These are phyloP conservation scores for Basidiobolus heterosporus DNA, from an alignment of 371 early-diverging fungal species.

Conservation along the genomic window DNA sequence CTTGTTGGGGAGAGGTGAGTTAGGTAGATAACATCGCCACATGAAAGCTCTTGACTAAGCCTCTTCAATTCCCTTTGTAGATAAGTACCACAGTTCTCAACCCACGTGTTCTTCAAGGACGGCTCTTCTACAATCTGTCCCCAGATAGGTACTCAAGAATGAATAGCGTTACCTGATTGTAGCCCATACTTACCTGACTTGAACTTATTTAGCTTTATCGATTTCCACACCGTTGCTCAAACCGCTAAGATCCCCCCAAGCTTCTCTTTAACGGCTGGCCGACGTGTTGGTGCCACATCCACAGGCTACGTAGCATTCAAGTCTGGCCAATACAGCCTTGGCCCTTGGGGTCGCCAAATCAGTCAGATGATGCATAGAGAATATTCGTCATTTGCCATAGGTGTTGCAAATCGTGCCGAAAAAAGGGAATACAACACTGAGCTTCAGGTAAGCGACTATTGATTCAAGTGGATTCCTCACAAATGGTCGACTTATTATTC, in stretches of 20 bases:
- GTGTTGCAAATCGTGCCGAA: conserved; percentile 30
- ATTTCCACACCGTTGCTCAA: conserved; percentile 27
- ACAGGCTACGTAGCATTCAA: conserved; percentile 65
- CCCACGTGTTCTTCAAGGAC: neutral
- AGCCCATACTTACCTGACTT: too few species aligned
- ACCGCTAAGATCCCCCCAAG: conserved; percentile 32
- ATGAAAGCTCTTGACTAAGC: neutral
- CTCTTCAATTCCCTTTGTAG: neutral
- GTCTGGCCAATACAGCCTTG: conserved; percentile 53
- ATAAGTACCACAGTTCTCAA: neutral
- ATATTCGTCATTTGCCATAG: conserved; percentile 39
- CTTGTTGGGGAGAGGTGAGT: neutral
- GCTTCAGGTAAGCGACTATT: conserved; percentile 21
- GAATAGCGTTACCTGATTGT: too few species aligned
- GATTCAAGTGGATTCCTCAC: too few species aligned
- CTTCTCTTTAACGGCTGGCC: conserved; percentile 39
- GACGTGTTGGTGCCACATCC: conserved; percentile 31
- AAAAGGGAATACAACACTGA: conserved; percentile 30
- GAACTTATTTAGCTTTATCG: conserved; percentile 46
- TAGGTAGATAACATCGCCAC: neutral
- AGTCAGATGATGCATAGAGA: conserved; percentile 22
- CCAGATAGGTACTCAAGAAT: neutral
- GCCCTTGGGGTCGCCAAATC: conserved; percentile 32
- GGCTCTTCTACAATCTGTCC: neutral
- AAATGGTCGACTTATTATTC: too few species aligned